Conservation (phyloP, 116 monocot genomes). For the Cymodocea nodosa region DNA sequence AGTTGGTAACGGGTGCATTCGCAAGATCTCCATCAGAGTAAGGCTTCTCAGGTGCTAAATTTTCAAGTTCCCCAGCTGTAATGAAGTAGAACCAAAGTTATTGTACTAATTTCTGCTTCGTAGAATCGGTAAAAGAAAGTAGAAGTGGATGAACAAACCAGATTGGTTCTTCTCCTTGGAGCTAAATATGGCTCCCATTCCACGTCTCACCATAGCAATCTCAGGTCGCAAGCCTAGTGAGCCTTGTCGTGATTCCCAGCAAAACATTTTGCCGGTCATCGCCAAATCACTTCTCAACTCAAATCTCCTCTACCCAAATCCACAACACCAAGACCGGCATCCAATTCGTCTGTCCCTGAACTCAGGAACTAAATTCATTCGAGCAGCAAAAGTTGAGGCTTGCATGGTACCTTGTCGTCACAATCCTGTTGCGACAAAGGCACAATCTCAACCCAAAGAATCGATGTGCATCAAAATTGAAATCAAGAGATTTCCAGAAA, state of each 20-base stretch:
- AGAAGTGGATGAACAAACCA: slow-evolving; percentile 16
- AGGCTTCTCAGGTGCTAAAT: slow-evolving; percentile 1
- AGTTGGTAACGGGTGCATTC: slow-evolving; percentile 30
- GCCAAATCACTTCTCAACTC: neutral
- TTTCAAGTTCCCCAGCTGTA: slow-evolving; percentile 8
- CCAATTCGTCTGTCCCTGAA: neutral
- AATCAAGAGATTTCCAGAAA: neutral
- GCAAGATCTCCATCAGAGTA: slow-evolving; percentile 42
- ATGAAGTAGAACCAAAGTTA: neutral
- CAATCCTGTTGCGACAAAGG: neutral
- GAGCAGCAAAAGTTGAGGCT: neutral
- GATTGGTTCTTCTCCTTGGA: slow-evolving; percentile 25
- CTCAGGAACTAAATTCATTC: slow-evolving; percentile 7
- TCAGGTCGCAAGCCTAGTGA: slow-evolving; percentile 18
- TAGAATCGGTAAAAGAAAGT: neutral
- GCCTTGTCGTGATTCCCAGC: slow-evolving; percentile 15
- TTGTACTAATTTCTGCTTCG: neutral
- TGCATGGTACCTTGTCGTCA: slow-evolving; percentile 5
- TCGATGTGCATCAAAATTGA: neutral
- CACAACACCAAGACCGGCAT: neutral
- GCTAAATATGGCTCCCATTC: slow-evolving; percentile 37
- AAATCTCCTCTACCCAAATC: slow-evolving; percentile 1
- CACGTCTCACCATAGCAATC: slow-evolving; percentile 34
- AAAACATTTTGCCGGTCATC: slow-evolving; percentile 9
- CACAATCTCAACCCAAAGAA: neutral